These are phyloP conservation scores for Microstegium vimineum DNA, from an alignment of 176 grass and related monocot genomes.

Conservation along the genomic window DNA sequence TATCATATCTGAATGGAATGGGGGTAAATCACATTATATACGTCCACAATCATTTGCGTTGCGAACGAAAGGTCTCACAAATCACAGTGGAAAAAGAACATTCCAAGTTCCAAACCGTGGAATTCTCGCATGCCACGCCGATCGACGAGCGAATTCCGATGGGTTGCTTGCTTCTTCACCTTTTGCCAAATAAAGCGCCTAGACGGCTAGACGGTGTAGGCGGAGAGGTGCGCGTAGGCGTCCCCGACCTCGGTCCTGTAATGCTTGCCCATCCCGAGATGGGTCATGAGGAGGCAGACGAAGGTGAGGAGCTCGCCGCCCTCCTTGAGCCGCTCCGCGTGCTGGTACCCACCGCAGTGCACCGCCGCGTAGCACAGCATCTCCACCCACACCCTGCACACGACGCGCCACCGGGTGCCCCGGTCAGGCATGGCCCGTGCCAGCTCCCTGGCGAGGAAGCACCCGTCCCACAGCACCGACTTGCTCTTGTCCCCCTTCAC, in stretches of 20 bases:
- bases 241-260: conserved; percentile 15
- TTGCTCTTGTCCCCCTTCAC: conserved; percentile 21
- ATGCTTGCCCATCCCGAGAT: background rate
- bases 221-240: background rate
- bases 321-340: conserved; percentile 19
- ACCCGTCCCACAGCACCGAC: conserved; percentile 11
- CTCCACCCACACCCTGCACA: conserved; percentile 5
- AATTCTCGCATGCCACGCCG: too few relatives aligned
- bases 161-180: too few relatives aligned
- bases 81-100: too few relatives aligned
- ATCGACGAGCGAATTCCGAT: too few relatives aligned
- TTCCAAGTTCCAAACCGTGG: too few relatives aligned
- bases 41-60: too few relatives aligned
- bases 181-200: too few relatives aligned
- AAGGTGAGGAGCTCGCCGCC: conserved; percentile 16
- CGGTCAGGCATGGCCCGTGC: background rate
- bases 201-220: background rate
- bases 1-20: too few relatives aligned
- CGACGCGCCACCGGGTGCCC: background rate
- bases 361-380: background rate
- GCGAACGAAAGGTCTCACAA: too few relatives aligned
- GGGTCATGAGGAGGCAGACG: conserved; percentile 21
- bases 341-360: conserved; percentile 17
- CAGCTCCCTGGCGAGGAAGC: background rate
- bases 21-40: too few relatives aligned